Evolutionary conservation across 768 basidiomycete species (phyloP), one percentile per base, ranked within the genome.

Genomic region (Pholiota microspora): DNA sequence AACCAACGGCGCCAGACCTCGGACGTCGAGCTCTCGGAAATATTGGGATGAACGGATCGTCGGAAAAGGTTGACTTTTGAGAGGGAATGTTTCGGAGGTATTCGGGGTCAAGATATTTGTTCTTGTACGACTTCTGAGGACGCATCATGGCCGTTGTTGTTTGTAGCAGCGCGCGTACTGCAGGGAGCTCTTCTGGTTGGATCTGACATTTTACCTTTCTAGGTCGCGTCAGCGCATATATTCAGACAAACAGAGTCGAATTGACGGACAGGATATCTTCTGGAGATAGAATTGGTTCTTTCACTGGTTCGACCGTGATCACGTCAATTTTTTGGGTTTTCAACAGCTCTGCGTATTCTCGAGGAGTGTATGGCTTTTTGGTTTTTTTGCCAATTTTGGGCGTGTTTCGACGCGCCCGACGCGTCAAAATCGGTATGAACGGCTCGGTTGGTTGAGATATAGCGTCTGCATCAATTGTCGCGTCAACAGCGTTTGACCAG

Each of bases 351-450:
- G 47, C 31, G 13, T 36, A 45, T 25, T 10, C 47, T 34, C 40
- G 16, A 7, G 46, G 31, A 3, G 38, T 42, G 21, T 36, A 54
- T 13, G 50, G 44, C 13, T 58, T 59, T 52, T 57, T 23, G 32
- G 51, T 44, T 29, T 60, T 60, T n/a, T 51, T 51, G n/a, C 80
- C 77, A 6, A 74, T 58, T 31, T 63, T 67, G 1, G 79, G 81
- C 7, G 81, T 83, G 60, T 77, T 71, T n/a, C 68, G 73, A 32
- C 66, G 69, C 2, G 84, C 76, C 13, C 71, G 70, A 31, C 71
- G 69, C 40, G 83, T 79, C 16, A 83, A 58, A 10, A 81, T 60
- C 9, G 81, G 77, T 8, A 74, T 70, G 55, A 80, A 63, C 4
- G 72, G 77, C 51, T 74, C 71, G 10, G 24, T 47, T 21, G 56